Conservation (phyloP, 1,139 yeast species). For the Scheffersomyces illinoinensis region DNA sequence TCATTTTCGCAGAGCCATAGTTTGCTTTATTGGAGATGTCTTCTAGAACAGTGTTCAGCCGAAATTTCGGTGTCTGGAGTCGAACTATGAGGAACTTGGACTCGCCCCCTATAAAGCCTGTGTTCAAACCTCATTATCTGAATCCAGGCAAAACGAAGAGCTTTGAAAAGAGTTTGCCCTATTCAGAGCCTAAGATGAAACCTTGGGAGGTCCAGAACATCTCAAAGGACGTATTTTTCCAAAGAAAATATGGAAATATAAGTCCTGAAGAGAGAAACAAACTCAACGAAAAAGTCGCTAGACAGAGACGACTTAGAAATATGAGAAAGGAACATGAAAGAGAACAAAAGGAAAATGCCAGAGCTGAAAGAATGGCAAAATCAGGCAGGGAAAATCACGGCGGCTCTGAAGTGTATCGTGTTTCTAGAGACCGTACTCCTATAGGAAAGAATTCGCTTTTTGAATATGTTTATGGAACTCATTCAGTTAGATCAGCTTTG, state of each 20-base stretch:
- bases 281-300: conserved; percentile 37
- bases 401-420: neutral
- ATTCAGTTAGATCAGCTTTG: conserved; percentile 73
- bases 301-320: conserved; percentile 28
- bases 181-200: conserved; percentile 18
- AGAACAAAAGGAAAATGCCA: conserved; percentile 62
- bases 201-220: conserved; percentile 42
- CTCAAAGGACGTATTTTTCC: conserved; percentile 44
- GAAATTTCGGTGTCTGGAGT: neutral
- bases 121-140: conserved; percentile 21
- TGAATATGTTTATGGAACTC: conserved; percentile 77
- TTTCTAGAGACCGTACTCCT: neutral
- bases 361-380: conserved; percentile 56
- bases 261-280: conserved; percentile 26
- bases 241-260: conserved; percentile 37
- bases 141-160: conserved; percentile 9
- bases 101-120: conserved; percentile 6
- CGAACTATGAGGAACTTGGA: neutral
- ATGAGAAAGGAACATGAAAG: conserved; percentile 11
- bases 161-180: conserved; percentile 20
- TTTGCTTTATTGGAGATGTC: neutral
- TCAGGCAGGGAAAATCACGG: conserved; percentile 31
- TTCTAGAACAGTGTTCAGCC: neutral
- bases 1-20: neutral
- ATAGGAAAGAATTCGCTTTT: conserved; percentile 42